These are phyloP conservation scores for Fistulina hepatica DNA, from an alignment of 1,284 basidiomycete genomes.

Conservation along the genomic window DNA sequence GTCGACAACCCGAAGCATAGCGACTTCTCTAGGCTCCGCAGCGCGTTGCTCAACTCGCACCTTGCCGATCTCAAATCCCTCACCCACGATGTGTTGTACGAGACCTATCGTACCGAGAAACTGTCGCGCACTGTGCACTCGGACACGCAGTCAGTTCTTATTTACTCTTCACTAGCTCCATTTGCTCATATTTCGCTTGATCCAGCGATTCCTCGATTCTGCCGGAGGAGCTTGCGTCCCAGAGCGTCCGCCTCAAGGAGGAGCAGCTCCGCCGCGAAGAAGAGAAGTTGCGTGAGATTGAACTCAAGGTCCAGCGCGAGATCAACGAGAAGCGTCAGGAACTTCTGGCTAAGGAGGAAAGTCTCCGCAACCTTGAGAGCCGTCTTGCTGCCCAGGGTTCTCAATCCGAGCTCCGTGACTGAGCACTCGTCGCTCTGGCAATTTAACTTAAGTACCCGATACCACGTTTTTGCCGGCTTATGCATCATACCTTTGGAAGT, in stretches of 20 bases:
- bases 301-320: slow-evolving; percentile 96
- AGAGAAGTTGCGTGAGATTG: slow-evolving; percentile 97
- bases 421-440: slow-evolving; percentile 12
- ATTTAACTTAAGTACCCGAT: background rate
- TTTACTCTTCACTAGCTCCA: no score
- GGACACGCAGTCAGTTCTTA: no score
- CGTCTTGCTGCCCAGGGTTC: slow-evolving; percentile 80
- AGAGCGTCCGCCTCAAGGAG: slow-evolving; percentile 95
- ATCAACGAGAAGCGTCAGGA: slow-evolving; percentile 99
- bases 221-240: slow-evolving; percentile 93
- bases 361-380: slow-evolving; percentile 82
- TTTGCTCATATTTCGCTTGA: no score
- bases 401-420: slow-evolving; percentile 51
- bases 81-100: slow-evolving; percentile 90
- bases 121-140: slow-evolving; percentile 85
- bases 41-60: slow-evolving; percentile 90
- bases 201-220: slow-evolving; percentile 84
- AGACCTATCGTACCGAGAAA: slow-evolving; percentile 98
- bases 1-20: slow-evolving; percentile 99
- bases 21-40: slow-evolving; percentile 88
- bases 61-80: slow-evolving; percentile 89
- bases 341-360: slow-evolving; percentile 87
- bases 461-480: slow-evolving; percentile 11
- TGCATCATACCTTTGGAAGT: slow-evolving; percentile 2
- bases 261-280: slow-evolving; percentile 97